Conservation (phyloP, 768 basidiomycete species). For the Kondoa malvinella region DNA sequence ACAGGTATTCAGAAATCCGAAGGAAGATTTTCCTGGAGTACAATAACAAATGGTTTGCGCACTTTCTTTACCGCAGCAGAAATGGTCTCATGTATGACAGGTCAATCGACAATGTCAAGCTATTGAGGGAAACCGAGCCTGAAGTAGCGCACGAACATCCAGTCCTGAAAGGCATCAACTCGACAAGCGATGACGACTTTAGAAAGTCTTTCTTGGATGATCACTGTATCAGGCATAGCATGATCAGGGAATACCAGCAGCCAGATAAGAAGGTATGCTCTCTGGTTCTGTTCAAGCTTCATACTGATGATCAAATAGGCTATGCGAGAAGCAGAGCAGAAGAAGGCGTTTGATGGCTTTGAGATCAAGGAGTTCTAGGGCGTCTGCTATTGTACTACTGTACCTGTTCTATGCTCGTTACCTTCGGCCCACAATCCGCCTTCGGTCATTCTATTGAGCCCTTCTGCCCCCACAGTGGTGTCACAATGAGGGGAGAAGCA, state of each 20-base stretch:
- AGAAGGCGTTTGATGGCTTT: background rate
- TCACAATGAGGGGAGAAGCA: no score
- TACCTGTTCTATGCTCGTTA: no score
- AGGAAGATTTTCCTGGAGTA: conserved; percentile 2
- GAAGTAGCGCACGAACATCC: background rate
- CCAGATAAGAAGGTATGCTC: background rate
- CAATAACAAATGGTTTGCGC: conserved; percentile 2
- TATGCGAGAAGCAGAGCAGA: background rate
- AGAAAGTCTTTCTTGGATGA: background rate
- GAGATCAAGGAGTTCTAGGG: no score
- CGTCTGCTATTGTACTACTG: no score
- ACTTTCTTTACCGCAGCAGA: background rate
- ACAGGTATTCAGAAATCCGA: conserved; percentile 2
- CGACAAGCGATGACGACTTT: background rate
- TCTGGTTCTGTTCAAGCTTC: no score
- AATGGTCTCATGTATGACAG: background rate
- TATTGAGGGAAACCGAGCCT: background rate
- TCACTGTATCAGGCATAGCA: background rate
- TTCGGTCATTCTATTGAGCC: no score
- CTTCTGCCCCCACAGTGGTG: no score
- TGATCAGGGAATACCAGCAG: background rate
- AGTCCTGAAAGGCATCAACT: background rate
- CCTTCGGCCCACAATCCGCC: no score
- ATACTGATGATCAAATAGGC: no score
- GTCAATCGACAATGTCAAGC: conserved; percentile 3